A percentile compares a stretch with the other conserved stretches of the same genome.
Conservation (phyloP, 1,284 basidiomycete genomes). For the Volvariella surrecta region DNA sequence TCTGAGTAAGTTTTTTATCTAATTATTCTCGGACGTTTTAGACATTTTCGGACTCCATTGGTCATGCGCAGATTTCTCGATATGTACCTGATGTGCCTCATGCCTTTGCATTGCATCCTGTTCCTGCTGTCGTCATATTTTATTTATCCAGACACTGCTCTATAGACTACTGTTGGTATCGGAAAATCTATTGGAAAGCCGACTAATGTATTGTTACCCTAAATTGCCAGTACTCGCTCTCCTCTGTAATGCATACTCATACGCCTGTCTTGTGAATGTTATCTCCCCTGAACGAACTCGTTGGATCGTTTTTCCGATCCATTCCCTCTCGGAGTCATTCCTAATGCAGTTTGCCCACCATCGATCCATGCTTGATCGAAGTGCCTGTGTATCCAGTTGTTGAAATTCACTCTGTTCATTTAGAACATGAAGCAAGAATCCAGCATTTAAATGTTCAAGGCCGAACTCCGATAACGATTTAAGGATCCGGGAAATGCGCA, state of each 20-base stretch:
- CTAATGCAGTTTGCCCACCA: constrained; percentile 75
- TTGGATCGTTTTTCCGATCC: constrained; percentile 40
- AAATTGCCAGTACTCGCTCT: constrained; percentile 23
- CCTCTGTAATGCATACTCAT: constrained; percentile 36
- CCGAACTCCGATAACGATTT: constrained; percentile 68
- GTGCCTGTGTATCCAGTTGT: constrained; percentile 36
- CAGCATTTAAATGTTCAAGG: constrained; percentile 52
- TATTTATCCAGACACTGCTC: too few relatives aligned
- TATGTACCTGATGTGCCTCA: not conserved
- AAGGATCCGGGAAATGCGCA: constrained; percentile 70
- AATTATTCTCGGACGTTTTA: too few relatives aligned
- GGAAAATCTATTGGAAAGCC: too few relatives aligned
- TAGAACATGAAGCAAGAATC: constrained; percentile 62
- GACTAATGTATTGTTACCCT: too few relatives aligned
- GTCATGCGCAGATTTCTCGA: constrained; percentile 6
- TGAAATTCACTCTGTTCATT: constrained; percentile 58
- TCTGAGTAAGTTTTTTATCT: constrained; percentile 1
- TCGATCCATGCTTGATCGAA: constrained; percentile 59
- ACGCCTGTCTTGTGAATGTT: constrained; percentile 50
- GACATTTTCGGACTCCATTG: not conserved
- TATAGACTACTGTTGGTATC: too few relatives aligned
- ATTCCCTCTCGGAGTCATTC: constrained; percentile 46
- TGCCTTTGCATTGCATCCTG: too few relatives aligned
- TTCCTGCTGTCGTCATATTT: too few relatives aligned
- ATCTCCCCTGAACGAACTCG: constrained; percentile 35